Evolutionary conservation across 2,329 filamentous ascomycete genomes (phyloP), one percentile per base, ranked within the genome.

Genomic region (Beauveria sp.): DNA sequence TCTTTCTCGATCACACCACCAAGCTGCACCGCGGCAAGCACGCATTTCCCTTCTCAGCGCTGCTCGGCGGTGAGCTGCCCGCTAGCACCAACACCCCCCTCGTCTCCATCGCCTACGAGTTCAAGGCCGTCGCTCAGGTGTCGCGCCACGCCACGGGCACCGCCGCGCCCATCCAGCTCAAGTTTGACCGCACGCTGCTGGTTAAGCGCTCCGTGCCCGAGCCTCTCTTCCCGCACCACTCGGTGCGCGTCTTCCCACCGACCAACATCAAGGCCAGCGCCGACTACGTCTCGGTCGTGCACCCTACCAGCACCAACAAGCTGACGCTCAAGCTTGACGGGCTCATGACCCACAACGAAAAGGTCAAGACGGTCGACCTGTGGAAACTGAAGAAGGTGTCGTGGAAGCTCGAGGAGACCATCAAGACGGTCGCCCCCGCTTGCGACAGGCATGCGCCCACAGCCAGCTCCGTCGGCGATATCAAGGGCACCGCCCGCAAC

Each of bases 331-430:
- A 88, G 57, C 83, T 99, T 65, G 90, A 92, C 64, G 93, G 93
- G n/a, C 85, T 97, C 59, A 85, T 92, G 47, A 88, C 85, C 66
- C 76, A 77, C 66, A 90, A 90, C 72, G 74, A 81, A 43, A 84
- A 86, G 47, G 84, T 83, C 62, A 87, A 89, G 71, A 92, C 86
- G 7, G 83, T 94, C 63, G 84, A 86, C 71, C 82, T 85, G 70
- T 97, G 93, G 93, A 88, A 89, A 68, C 81, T 99, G 34, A 90
- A 92, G 73, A 94, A 96, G 75, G 82, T 97, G 66, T 91, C 89
- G 64, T 99, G 93, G 93, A 86, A 90, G 66, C 87, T 99, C 58
- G 92, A 97, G 70, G 93, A 99, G 79, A 88, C 86, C 44, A 84
- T 91, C 72, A 89, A 87, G 75, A 87, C 88, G 43, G 80, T 93